Percentiles rank a stretch among this genome's conserved stretches.
These are phyloP conservation scores for Silene noctiflora DNA, from an alignment of 179 eudicot species.

Conservation along the genomic window DNA sequence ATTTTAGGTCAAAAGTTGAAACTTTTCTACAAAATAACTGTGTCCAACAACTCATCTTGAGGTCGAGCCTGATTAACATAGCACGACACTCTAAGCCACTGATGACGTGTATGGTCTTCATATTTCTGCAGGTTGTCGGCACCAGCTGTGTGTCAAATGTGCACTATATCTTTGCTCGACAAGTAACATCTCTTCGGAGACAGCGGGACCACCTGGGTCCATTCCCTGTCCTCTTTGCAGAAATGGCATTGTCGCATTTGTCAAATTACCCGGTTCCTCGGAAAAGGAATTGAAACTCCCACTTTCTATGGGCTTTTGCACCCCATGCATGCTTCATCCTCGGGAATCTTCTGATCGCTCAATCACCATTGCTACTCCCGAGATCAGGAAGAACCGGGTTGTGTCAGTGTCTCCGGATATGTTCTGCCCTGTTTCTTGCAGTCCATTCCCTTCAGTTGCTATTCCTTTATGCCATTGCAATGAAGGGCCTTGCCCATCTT, in stretches of 20 bases:
- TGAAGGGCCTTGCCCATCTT: constrained; percentile 77
- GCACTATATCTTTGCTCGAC: constrained; percentile 88
- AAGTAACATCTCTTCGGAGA: constrained; percentile 56
- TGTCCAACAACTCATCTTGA: too few species aligned
- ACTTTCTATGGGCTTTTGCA: constrained; percentile 67
- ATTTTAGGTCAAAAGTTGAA: neutral
- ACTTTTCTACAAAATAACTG: too few species aligned
- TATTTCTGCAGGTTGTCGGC: constrained; percentile 61
- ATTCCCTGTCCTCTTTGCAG: constrained; percentile 91
- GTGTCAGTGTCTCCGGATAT: constrained; percentile 74
- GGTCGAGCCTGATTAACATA: neutral
- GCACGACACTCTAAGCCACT: neutral
- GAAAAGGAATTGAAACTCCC: constrained; percentile 59
- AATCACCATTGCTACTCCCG: constrained; percentile 37
- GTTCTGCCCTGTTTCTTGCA: constrained; percentile 83
- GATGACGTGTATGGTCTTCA: neutral
- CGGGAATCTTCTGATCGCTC: constrained; percentile 47
- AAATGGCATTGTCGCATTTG: constrained; percentile 61
- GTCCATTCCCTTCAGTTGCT: constrained; percentile 79
- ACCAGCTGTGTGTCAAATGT: constrained; percentile 83
- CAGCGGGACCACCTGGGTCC: constrained; percentile 74
- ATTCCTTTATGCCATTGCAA: constrained; percentile 76
- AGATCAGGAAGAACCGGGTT: constrained; percentile 56
- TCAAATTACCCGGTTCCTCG: constrained; percentile 59
- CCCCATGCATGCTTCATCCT: constrained; percentile 82